phyloP scores from a whole-genome alignment of 257 asterid species.

The Craterostigma plantagineum region DNA sequence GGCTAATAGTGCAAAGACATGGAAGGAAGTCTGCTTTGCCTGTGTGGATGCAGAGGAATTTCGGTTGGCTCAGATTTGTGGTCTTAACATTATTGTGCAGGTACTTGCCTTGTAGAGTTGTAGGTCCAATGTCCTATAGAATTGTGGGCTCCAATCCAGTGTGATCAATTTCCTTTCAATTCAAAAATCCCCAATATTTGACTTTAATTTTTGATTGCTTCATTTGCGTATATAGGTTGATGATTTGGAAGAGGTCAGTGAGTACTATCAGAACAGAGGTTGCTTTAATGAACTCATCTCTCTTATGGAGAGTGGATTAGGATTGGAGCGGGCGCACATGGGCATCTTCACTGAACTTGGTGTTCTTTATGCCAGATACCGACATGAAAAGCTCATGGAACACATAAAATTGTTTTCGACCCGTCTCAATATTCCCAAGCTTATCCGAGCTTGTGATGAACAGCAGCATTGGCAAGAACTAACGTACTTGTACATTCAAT shows the following conservation, averaged over 20 bases:
- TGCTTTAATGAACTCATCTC: conserved; percentile 96
- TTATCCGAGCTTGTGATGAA: conserved; percentile 97
- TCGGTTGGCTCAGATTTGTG: conserved; percentile 99
- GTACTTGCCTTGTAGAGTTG: conserved; percentile 24
- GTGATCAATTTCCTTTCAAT: conserved; percentile 1
- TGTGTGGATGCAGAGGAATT: conserved; percentile 99
- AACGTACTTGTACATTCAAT: conserved; percentile 79
- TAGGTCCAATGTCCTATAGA: too few relatives aligned
- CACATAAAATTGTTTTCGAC: conserved; percentile 89
- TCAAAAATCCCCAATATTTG: background rate
- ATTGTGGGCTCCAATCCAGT: background rate
- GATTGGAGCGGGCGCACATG: conserved; percentile 99
- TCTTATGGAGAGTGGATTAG: conserved; percentile 97
- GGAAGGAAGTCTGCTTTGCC: conserved; percentile 99
- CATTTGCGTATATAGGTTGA: conserved; percentile 45
- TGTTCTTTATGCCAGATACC: conserved; percentile 94
- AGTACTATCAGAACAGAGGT: conserved; percentile 89
- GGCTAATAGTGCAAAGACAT: conserved; percentile 94
- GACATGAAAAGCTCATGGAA: conserved; percentile 98
- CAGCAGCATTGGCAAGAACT: conserved; percentile 99
- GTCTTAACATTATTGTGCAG: conserved; percentile 98
- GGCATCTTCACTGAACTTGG: conserved; percentile 98
- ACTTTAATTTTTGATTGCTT: too few relatives aligned
- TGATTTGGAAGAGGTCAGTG: conserved; percentile 98
- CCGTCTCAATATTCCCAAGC: conserved; percentile 92